phyloP scores from a whole-genome alignment of 495 filamentous ascomycete genomes.

The Pseudoneurospora amorphoporcata region DNA sequence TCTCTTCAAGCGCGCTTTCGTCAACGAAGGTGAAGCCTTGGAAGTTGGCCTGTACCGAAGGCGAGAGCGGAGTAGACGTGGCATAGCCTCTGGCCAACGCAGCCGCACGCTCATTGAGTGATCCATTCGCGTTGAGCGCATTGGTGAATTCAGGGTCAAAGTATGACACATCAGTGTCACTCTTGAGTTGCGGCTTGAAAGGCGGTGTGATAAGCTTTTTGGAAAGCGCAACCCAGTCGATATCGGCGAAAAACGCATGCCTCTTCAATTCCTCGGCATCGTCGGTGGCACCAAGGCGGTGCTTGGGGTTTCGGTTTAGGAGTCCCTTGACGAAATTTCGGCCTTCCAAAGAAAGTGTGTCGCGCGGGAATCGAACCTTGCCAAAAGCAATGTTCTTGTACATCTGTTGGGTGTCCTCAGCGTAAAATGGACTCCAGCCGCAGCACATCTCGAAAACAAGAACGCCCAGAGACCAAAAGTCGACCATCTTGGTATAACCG shows the following conservation, averaged over 20 bases:
- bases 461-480: constrained; percentile 97
- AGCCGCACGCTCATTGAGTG: constrained; percentile 80
- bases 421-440: constrained; percentile 98
- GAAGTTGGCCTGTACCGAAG: constrained; percentile 95
- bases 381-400: constrained; percentile 99
- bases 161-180: constrained; percentile 90
- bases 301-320: constrained; percentile 92
- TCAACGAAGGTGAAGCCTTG: constrained; percentile 97
- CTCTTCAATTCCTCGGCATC: constrained; percentile 93
- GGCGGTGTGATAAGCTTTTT: constrained; percentile 92
- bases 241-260: constrained; percentile 88
- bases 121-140: constrained; percentile 71
- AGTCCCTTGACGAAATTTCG: constrained; percentile 97
- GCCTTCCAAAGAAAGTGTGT: constrained; percentile 86
- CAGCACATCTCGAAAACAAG: constrained; percentile 99
- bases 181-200: constrained; percentile 95
- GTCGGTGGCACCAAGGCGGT: constrained; percentile 79
- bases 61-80: constrained; percentile 81
- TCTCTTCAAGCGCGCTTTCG: constrained; percentile 89
- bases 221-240: constrained; percentile 78
- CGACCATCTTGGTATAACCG: constrained; percentile 99
- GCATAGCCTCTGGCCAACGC: constrained; percentile 65
- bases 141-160: constrained; percentile 99
- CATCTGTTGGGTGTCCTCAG: constrained; percentile 98
- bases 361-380: constrained; percentile 91